A percentile compares a stretch with the other conserved stretches of the same genome.
phyloP scores from a whole-genome alignment of 2,329 filamentous ascomycete species.

The Orbilia ellipsospora region DNA sequence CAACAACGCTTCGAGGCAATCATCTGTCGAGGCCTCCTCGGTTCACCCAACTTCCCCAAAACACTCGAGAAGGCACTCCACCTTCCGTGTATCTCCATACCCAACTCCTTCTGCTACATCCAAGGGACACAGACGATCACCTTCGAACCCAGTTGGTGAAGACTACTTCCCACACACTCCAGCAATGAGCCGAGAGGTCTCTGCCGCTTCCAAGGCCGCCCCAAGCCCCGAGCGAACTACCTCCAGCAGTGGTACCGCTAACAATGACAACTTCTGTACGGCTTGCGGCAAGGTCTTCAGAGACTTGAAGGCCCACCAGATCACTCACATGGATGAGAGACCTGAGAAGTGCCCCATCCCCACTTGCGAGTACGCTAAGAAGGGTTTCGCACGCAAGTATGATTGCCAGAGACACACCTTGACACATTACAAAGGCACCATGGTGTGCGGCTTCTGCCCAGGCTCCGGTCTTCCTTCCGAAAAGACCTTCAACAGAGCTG shows the following conservation, averaged over 20 bases:
- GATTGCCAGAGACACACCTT: conserved; percentile 95
- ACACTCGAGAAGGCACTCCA: conserved; percentile 48
- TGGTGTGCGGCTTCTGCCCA: conserved; percentile 95
- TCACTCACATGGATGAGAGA: conserved; percentile 89
- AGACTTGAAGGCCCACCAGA: conserved; percentile 78
- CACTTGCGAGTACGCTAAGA: conserved; percentile 89
- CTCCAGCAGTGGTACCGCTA: conserved; percentile 51
- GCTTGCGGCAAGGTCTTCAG: conserved; percentile 59
- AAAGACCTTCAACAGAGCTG: conserved; percentile 94
- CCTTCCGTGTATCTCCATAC: conserved; percentile 49
- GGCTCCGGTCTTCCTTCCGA: conserved; percentile 87
- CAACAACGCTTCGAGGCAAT: conserved; percentile 51
- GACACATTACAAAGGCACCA: conserved; percentile 96
- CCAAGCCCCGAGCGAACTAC: conserved; percentile 41
- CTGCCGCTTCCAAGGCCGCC: conserved; percentile 37
- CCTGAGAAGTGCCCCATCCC: conserved; percentile 94
- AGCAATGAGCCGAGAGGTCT: conserved; percentile 43
- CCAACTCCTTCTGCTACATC: conserved; percentile 46
- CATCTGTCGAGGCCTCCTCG: conserved; percentile 39
- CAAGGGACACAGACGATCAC: conserved; percentile 47
- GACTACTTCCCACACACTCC: conserved; percentile 52
- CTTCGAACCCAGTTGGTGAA: conserved; percentile 41
- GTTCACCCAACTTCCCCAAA: conserved; percentile 50
- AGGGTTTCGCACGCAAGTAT: conserved; percentile 94
- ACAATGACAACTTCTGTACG: conserved; percentile 59